Evolutionary conservation across 2,329 filamentous ascomycete species (phyloP).

Genomic region (Monosporascus sp.): DNA sequence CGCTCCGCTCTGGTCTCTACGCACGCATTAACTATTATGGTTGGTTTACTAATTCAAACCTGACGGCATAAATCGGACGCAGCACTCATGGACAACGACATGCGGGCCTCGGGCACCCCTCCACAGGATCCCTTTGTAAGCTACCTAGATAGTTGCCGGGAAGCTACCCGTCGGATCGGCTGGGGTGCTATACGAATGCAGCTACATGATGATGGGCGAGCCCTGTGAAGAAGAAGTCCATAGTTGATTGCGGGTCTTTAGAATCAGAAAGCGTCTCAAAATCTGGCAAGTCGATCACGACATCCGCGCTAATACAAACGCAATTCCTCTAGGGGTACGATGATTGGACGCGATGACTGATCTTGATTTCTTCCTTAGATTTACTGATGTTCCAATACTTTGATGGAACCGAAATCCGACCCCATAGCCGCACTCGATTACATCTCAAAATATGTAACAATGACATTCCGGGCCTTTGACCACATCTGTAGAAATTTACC

Average conservation of each 20-base stretch:
- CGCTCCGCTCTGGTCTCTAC: background rate
- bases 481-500: background rate
- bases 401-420: background rate
- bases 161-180: background rate
- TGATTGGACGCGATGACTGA: slow-evolving; percentile 20
- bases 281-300: slow-evolving; percentile 32
- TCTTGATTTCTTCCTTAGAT: background rate
- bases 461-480: background rate
- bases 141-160: too few species aligned
- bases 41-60: background rate
- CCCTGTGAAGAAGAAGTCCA: background rate
- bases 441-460: background rate
- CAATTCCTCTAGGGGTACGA: slow-evolving; percentile 11
- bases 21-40: background rate
- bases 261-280: background rate
- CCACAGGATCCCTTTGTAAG: too few species aligned
- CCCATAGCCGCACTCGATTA: background rate
- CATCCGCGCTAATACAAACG: slow-evolving; percentile 29
- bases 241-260: background rate
- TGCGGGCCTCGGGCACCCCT: too few species aligned
- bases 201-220: background rate
- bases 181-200: background rate
- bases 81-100: background rate
- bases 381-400: background rate
- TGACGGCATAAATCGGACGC: background rate